Evolutionary conservation across 2,329 filamentous ascomycete genomes (phyloP).

Genomic region (Aspergillus vadensis): DNA sequence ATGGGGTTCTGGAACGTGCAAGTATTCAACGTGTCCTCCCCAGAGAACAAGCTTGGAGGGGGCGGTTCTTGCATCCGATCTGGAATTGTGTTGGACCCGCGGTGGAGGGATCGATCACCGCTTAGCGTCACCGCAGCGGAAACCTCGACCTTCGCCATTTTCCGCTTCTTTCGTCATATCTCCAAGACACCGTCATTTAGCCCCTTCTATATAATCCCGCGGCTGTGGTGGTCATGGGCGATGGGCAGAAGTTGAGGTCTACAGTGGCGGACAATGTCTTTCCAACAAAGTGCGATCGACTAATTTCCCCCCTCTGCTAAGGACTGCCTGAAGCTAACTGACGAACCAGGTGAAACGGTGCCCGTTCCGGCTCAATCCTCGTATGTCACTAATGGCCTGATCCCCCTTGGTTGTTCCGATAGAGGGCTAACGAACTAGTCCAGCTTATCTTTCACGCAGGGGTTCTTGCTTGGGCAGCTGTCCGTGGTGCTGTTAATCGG

Average conservation of each 20-base stretch:
- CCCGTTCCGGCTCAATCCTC: constrained; percentile 43
- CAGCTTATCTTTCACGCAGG: constrained; percentile 88
- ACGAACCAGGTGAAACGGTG: constrained; percentile 30
- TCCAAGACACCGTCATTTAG: not conserved
- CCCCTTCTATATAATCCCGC: not conserved
- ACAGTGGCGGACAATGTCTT: constrained; percentile 34
- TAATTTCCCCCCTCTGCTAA: not conserved
- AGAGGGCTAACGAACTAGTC: constrained; percentile 8
- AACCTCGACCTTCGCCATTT: not conserved
- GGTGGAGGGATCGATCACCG: not conserved
- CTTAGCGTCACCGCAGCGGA: constrained; percentile 5
- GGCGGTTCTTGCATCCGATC: not conserved
- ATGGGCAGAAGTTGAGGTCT: constrained; percentile 24
- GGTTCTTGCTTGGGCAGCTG: constrained; percentile 88
- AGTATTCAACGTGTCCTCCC: constrained; percentile 2
- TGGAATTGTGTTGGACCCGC: no score
- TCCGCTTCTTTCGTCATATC: not conserved
- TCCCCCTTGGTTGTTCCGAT: not conserved
- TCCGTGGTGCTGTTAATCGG: constrained; percentile 89
- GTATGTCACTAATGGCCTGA: constrained; percentile 31
- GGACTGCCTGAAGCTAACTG: constrained; percentile 18
- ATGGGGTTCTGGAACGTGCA: not conserved
- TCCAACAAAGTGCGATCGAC: constrained; percentile 32
- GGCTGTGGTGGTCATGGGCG: constrained; percentile 25
- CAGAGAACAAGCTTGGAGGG: no score